Evolutionary conservation across 2,329 filamentous ascomycete genomes (phyloP).

Genomic region (Fusarium falciforme): DNA sequence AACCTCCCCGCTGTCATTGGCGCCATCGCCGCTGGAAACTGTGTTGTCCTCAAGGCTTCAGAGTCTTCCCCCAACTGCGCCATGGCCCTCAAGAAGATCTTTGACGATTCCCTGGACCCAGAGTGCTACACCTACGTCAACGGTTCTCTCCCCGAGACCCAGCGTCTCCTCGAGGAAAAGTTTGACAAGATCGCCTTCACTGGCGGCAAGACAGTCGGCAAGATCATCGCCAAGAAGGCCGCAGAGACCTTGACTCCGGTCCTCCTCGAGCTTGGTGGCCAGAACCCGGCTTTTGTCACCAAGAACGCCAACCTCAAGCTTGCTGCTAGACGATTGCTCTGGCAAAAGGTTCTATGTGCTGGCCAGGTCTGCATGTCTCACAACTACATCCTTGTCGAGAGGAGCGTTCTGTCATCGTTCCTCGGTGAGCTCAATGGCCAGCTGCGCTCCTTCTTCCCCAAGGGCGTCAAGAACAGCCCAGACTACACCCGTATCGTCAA

Average conservation of each 20-base stretch:
- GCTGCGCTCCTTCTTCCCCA: slow-evolving; percentile 83
- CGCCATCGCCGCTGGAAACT: slow-evolving; percentile 92
- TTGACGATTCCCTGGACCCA: slow-evolving; percentile 81
- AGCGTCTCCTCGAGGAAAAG: slow-evolving; percentile 84
- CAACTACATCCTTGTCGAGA: slow-evolving; percentile 90
- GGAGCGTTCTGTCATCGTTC: slow-evolving; percentile 76
- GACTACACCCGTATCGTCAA: slow-evolving; percentile 89
- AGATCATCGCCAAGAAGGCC: slow-evolving; percentile 89
- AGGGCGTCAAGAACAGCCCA: slow-evolving; percentile 80
- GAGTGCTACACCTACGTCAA: slow-evolving; percentile 83
- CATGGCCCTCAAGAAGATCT: slow-evolving; percentile 81
- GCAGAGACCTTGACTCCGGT: slow-evolving; percentile 90
- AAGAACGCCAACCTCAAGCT: slow-evolving; percentile 82
- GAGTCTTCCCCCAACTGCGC: slow-evolving; percentile 83
- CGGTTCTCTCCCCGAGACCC: slow-evolving; percentile 83
- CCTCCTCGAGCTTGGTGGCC: slow-evolving; percentile 88
- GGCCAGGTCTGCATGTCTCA: slow-evolving; percentile 94
- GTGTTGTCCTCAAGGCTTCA: slow-evolving; percentile 89
- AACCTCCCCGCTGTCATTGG: slow-evolving; percentile 83
- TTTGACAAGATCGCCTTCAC: slow-evolving; percentile 99
- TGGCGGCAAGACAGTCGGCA: slow-evolving; percentile 81
- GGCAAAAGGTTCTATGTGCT: slow-evolving; percentile 87
- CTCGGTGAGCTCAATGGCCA: slow-evolving; percentile 78
- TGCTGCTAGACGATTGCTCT: slow-evolving; percentile 85
- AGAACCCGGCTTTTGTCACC: slow-evolving; percentile 92